These are phyloP conservation scores for Aleurites moluccanus DNA, from an alignment of 441 rosid species.

Conservation along the genomic window DNA sequence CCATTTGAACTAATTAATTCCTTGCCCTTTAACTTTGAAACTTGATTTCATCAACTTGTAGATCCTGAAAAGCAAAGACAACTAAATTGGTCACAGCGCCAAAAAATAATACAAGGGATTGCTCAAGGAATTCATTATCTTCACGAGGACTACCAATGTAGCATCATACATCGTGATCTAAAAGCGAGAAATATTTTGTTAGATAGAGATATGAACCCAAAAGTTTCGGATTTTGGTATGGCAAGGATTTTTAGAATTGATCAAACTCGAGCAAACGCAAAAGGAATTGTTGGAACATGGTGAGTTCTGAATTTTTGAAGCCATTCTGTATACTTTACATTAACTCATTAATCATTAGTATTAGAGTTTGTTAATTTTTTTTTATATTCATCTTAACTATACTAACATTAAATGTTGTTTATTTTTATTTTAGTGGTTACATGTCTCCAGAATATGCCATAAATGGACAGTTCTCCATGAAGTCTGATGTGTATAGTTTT, in stretches of 20 bases:
- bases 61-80: conserved; percentile 30
- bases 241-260: conserved; percentile 38
- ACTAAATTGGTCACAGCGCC: conserved; percentile 38
- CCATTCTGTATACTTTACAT: background rate
- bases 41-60: background rate
- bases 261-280: conserved; percentile 38
- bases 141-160: conserved; percentile 41
- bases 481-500: conserved; percentile 29
- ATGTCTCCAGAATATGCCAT: conserved; percentile 41
- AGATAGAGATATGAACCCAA: conserved; percentile 18
- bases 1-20: no score
- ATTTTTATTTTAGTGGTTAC: conserved; percentile 26
- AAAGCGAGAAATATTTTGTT: no score
- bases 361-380: no score
- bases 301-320: conserved; percentile 23
- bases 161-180: conserved; percentile 21
- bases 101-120: conserved; percentile 36
- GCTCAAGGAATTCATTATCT: conserved; percentile 53
- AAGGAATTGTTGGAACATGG: conserved; percentile 47
- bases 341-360: no score
- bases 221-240: conserved; percentile 36
- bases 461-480: conserved; percentile 20
- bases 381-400: no score
- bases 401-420: no score
- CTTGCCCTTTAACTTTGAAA: background rate